Evolutionary conservation across 2,329 filamentous ascomycete genomes (phyloP), one percentile per base, ranked within the genome.

Genomic region (Chaetothyriales sp.): DNA sequence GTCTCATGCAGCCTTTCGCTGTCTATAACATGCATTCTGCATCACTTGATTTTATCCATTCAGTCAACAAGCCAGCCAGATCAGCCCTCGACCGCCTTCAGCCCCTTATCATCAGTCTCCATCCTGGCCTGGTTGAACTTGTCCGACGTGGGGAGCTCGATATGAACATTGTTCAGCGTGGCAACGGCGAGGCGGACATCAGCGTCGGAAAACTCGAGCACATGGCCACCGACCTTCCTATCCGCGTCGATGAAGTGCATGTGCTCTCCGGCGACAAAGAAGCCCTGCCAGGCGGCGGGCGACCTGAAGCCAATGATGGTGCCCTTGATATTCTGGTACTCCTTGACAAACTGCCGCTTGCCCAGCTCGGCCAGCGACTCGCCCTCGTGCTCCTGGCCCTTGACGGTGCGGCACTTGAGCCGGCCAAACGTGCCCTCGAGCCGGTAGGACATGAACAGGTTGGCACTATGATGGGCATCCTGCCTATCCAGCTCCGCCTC

Each of bases 231-330:
- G 15, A 61, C 57, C 3, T 51, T 64, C 20, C 63, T 55, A 43
- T 67, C 66, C 20, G 60, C 58, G 7, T 63, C 60, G 47, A 71
- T 60, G 50, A 70, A 70, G 58, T 71, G 68, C 50, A 70, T 51
- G 59, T 71, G 68, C 51, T 69, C 65, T 5, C 68, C 68, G 2
- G 65, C 65, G 2, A 70, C 65, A 15, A 64, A 65, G 51, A 70
- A 66, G 1, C 68, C 68, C 47, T 66, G 65, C 62, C 65, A 67
- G 46, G 65, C 66, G 32, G 53, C 53, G 1, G 68, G 68, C 26
- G 68, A 65, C 46, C 67, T 58, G 50, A 72, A 70, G 1, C 70
- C 70, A 49, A 73, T 65, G 15, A 73, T 63, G 2, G 65, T 68
- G 1, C 68, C 69, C 9, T 61, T 58, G 7, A 68, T 60, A 48